These are phyloP conservation scores for Leccinum sublutescens DNA, from an alignment of 768 basidiomycete species.

Conservation along the genomic window DNA sequence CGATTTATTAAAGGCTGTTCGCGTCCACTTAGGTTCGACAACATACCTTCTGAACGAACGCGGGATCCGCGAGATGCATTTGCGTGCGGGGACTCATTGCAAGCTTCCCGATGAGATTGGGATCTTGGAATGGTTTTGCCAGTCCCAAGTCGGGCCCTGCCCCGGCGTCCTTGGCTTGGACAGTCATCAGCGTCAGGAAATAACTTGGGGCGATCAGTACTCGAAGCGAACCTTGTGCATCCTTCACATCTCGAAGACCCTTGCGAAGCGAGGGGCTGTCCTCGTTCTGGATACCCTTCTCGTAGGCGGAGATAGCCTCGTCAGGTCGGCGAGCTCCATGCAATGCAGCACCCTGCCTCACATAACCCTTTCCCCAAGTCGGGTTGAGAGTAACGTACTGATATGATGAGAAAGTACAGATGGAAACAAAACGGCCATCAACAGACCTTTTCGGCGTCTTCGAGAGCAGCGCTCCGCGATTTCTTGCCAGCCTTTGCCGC, in stretches of 20 bases:
- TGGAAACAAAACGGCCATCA: neutral
- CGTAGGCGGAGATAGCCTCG: slow-evolving; percentile 83
- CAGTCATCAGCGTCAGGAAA: neutral
- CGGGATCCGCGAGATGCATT: slow-evolving; percentile 75
- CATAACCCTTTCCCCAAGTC: slow-evolving; percentile 87
- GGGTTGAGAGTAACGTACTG: slow-evolving; percentile 83
- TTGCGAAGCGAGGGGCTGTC: slow-evolving; percentile 80
- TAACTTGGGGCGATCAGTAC: neutral
- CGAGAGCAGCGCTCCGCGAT: slow-evolving; percentile 70
- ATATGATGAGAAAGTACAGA: neutral
- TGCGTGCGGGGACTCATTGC: slow-evolving; percentile 75
- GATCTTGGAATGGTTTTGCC: slow-evolving; percentile 79
- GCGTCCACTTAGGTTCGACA: neutral
- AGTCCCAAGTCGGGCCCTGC: slow-evolving; percentile 56
- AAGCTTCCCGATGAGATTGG: slow-evolving; percentile 57
- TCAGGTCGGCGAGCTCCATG: slow-evolving; percentile 79
- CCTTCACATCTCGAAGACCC: slow-evolving; percentile 84
- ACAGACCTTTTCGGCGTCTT: slow-evolving; percentile 85
- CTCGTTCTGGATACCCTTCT: slow-evolving; percentile 77
- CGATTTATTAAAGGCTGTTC: neutral
- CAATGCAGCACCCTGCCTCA: slow-evolving; percentile 88
- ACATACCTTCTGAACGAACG: slow-evolving; percentile 69
- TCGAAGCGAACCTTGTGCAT: slow-evolving; percentile 63
- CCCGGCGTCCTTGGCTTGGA: slow-evolving; percentile 36
- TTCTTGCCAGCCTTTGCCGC: slow-evolving; percentile 88